Percentiles rank a stretch among this genome's conserved stretches.
Conservation (phyloP, 768 basidiomycete species). For the Kwoniella dejecticola region DNA sequence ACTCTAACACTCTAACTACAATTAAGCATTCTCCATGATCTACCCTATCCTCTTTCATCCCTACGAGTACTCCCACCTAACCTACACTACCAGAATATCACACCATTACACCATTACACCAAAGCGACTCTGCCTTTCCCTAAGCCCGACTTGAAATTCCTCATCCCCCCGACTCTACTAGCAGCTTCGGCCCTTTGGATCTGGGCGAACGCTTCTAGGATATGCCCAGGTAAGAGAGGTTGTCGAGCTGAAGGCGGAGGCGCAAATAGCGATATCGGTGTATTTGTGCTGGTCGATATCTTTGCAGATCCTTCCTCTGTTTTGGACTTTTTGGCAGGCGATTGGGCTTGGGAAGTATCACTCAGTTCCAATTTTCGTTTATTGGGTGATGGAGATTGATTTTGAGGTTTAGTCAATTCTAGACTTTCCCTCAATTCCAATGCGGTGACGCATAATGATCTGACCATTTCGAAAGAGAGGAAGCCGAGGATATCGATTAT, state of each 20-base stretch:
- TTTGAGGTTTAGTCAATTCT: conserved; percentile 21
- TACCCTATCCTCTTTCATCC: too few species aligned
- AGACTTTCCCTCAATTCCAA: conserved; percentile 63
- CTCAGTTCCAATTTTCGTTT: conserved; percentile 10
- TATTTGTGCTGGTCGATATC: conserved; percentile 62
- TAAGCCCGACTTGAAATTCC: conserved; percentile 85
- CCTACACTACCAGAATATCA: too few species aligned
- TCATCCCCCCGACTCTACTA: conserved; percentile 78
- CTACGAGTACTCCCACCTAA: too few species aligned
- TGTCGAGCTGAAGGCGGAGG: conserved; percentile 79
- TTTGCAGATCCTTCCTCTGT: conserved; percentile 50
- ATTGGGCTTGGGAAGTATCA: neutral
- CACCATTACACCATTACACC: conserved; percentile 20
- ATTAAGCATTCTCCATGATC: too few species aligned
- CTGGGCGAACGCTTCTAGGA: conserved; percentile 84
- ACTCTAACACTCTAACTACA: too few species aligned
- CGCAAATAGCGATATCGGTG: conserved; percentile 67
- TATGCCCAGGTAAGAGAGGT: conserved; percentile 77
- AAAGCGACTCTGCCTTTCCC: conserved; percentile 46
- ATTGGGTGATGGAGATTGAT: neutral
- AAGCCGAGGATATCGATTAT: conserved; percentile 96
- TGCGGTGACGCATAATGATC: conserved; percentile 85
- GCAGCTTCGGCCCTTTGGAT: conserved; percentile 88
- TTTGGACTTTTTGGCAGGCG: conserved; percentile 64
- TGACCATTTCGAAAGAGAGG: conserved; percentile 95